Base-by-base conservation (phyloP, 1,139 yeast genomes). In the Yarrowia galli region DNA sequence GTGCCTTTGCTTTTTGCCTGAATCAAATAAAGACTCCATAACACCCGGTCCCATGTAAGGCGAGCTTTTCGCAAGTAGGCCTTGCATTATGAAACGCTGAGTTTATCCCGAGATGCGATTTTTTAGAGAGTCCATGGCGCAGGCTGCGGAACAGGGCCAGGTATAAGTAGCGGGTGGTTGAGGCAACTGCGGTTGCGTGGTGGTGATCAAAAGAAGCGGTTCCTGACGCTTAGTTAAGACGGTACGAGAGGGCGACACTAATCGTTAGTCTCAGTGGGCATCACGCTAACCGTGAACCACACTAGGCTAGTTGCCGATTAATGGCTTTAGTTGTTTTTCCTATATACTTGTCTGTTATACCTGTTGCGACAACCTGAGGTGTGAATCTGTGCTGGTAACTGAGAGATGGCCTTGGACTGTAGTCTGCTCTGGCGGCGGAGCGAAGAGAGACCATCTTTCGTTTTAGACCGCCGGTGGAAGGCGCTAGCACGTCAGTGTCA, bases 261-360 rank as follows among this genome's bases (percentile, higher is more conserved):
- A 35, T 7, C 23, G 20, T 40, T 54, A 54, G 61, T 40, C 61
- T 54, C 61, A 38, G 61, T 54, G 61, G 61, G 61, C 61, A 54
- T 54, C 61, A 54, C 61, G 61, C 61, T 54, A 54, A 54, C 35
- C 18, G 32, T 22, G 28, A 20, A 16, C 16, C 45, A 25, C 61
- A 54, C 61, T 54, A 54, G 48, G 10, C 46, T 40, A 38, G 46
- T 40, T 38, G 61, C 61, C 46, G 23, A 40, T 23, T 53, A 38
- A 40, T 25, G 46, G 45, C 28, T 38, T 51, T 28, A 48, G 38
- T 28, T 25, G 53, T 48, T 48, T 48, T 48, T 48, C n/a, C 40
- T 12, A 15, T 45, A 45, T 45, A 22, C 25, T 12, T 15, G 18
- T 15, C 25, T 46, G 49, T 16, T 46, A 46, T 23, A 46, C 49